Conservation (phyloP, 1,284 basidiomycete species). For the Pascua sp. region DNA sequence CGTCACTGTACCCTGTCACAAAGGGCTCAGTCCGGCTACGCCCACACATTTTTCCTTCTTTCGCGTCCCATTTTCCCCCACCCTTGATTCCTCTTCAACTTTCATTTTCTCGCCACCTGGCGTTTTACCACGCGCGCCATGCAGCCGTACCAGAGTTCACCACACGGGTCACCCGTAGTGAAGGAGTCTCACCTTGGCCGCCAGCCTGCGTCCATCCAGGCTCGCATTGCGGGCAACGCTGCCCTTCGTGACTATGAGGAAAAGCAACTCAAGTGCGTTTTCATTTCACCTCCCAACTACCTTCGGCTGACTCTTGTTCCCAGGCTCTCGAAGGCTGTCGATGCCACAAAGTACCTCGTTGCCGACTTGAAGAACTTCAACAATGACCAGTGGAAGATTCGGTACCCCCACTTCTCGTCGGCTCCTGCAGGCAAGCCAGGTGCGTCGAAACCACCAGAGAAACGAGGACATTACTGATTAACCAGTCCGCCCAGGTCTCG, state of each 20-base stretch:
- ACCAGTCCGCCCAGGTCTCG: constrained; percentile 43
- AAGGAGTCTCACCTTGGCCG: constrained; percentile 45
- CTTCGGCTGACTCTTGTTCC: background rate
- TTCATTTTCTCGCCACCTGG: background rate
- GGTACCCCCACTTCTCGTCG: constrained; percentile 63
- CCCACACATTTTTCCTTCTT: no score
- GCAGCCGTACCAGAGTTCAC: constrained; percentile 37
- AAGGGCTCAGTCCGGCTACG: no score
- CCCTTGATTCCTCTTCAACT: background rate
- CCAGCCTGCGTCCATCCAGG: constrained; percentile 28
- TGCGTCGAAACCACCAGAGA: constrained; percentile 46
- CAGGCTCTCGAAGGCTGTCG: constrained; percentile 72
- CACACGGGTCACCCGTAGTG: constrained; percentile 34
- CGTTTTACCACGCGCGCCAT: constrained; percentile 16
- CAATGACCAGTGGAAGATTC: constrained; percentile 76
- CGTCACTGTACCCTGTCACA: no score
- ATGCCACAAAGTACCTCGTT: constrained; percentile 67
- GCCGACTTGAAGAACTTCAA: constrained; percentile 74
- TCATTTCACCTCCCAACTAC: background rate
- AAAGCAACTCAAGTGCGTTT: constrained; percentile 41
- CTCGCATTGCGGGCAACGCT: constrained; percentile 34
- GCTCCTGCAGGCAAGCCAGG: constrained; percentile 15
- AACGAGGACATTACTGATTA: constrained; percentile 58
- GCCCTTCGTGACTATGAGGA: constrained; percentile 47
- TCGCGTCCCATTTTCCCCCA: background rate